Conservation (phyloP, 192 early-diverging fungal species). For the Borealophlyctis nickersoniae region DNA sequence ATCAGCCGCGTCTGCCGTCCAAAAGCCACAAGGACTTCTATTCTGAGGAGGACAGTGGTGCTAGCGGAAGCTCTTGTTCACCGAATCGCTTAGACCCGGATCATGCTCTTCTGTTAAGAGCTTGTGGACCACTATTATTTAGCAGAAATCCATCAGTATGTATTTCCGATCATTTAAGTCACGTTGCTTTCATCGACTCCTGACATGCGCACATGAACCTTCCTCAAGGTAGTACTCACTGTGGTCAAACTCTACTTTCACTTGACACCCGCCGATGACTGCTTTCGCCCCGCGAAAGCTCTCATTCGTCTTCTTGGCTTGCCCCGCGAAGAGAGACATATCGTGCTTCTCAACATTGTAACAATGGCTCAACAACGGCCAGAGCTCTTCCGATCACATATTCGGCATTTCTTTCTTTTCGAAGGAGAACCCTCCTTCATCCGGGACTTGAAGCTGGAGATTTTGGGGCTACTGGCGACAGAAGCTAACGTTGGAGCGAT, state of each 20-base stretch:
- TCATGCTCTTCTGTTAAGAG: conserved; percentile 68
- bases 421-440: conserved; percentile 75
- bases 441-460: conserved; percentile 79
- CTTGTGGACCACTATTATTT: conserved; percentile 70
- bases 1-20: no score
- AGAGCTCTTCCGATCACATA: conserved; percentile 64
- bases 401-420: conserved; percentile 78
- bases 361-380: conserved; percentile 70
- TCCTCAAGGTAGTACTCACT: conserved; percentile 29
- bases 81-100: conserved; percentile 66
- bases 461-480: conserved; percentile 67
- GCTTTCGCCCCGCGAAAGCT: conserved; percentile 36
- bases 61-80: neutral
- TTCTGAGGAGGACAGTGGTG: conserved; percentile 36
- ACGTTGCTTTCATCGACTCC: neutral
- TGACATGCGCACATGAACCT: neutral
- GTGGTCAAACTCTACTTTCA: conserved; percentile 31
- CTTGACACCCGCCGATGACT: conserved; percentile 18
- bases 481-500: conserved; percentile 66
- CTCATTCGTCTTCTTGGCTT: conserved; percentile 69
- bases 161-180: neutral
- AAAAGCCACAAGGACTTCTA: conserved; percentile 9
- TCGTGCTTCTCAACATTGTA: conserved; percentile 72
- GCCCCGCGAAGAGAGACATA: conserved; percentile 74
- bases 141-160: conserved; percentile 72